These are phyloP conservation scores for Aspergillus taichungensis DNA, from an alignment of 495 filamentous ascomycete species.

Conservation along the genomic window DNA sequence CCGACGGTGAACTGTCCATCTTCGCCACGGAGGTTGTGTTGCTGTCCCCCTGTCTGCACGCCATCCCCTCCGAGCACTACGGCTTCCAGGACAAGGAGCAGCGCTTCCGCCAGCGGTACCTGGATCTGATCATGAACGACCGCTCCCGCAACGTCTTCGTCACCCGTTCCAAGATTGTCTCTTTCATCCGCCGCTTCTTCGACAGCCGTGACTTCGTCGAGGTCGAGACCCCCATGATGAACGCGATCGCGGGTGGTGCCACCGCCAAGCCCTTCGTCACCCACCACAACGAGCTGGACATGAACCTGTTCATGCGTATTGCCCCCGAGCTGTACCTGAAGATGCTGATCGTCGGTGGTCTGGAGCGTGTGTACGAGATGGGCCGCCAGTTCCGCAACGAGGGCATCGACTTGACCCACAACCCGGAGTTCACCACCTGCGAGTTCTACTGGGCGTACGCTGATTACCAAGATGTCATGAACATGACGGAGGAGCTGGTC, in stretches of 20 bases:
- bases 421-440: conserved; percentile 95
- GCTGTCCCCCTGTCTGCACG: conserved; percentile 85
- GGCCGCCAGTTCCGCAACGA: conserved; percentile 92
- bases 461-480: conserved; percentile 88
- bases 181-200: conserved; percentile 79
- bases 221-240: conserved; percentile 98
- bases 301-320: conserved; percentile 89
- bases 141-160: conserved; percentile 68
- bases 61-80: conserved; percentile 84
- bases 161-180: conserved; percentile 75
- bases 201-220: conserved; percentile 79
- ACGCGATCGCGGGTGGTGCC: conserved; percentile 87
- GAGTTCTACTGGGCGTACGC: conserved; percentile 97
- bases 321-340: conserved; percentile 96
- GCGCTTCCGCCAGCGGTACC: conserved; percentile 80
- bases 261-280: conserved; percentile 94
- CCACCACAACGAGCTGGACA: conserved; percentile 87
- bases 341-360: conserved; percentile 86
- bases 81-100: conserved; percentile 94
- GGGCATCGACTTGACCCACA: conserved; percentile 93
- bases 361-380: conserved; percentile 88
- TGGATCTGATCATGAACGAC: conserved; percentile 96
- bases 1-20: conserved; percentile 85
- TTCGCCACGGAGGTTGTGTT: conserved; percentile 81
- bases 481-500: conserved; percentile 88